A percentile compares a stretch with the other conserved stretches of the same genome.
Conservation (phyloP, 306 rosid species). For the Lagenaria siceraria region DNA sequence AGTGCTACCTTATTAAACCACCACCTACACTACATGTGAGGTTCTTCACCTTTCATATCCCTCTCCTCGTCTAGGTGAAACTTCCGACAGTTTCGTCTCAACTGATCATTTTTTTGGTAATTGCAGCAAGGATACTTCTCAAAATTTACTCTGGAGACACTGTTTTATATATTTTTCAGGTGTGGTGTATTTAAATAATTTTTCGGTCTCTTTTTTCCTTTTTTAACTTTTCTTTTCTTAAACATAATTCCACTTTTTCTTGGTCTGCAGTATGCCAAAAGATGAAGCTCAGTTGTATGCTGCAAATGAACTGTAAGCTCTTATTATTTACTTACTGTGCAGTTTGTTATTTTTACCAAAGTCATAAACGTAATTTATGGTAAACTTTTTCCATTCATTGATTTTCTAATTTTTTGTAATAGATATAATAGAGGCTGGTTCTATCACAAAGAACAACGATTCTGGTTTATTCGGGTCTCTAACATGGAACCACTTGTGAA, state of each 20-base stretch:
- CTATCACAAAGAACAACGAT: constrained; percentile 75
- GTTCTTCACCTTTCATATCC: constrained; percentile 2
- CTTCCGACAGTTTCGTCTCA: neutral
- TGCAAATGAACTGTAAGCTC: constrained; percentile 78
- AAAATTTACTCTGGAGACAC: constrained; percentile 61
- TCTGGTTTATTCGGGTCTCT: constrained; percentile 62
- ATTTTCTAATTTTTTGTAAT: no score
- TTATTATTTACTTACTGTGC: neutral
- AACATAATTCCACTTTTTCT: neutral
- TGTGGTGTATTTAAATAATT: constrained; percentile 14
- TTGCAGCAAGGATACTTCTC: constrained; percentile 72
- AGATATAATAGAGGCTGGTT: constrained; percentile 79
- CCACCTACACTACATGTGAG: constrained; percentile 75
- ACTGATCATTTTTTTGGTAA: neutral
- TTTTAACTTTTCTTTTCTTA: neutral
- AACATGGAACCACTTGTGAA: constrained; percentile 75
- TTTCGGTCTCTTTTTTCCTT: neutral
- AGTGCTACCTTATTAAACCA: constrained; percentile 72
- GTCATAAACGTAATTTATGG: neutral
- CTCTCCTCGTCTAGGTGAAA: neutral
- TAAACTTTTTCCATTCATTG: neutral
- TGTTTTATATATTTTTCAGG: constrained; percentile 97
- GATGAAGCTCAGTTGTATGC: constrained; percentile 92
- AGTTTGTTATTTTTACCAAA: no score
- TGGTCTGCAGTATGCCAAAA: constrained; percentile 76